Evolutionary conservation across 352 stramenopile genomes (phyloP), one percentile per base, ranked within the genome.

Genomic region (Globisporangium sylvaticum): DNA sequence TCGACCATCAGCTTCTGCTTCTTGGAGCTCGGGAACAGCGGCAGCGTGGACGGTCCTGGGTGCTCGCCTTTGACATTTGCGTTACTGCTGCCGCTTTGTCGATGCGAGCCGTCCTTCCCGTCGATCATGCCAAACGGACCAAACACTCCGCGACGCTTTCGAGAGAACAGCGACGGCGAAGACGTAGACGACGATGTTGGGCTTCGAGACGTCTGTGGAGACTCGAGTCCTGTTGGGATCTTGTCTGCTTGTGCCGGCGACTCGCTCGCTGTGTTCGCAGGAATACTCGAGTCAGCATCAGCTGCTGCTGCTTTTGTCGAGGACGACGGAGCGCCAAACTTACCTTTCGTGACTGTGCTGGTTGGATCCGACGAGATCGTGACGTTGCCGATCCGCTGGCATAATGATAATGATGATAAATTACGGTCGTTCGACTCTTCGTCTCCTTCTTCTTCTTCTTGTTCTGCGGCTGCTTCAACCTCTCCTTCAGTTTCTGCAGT

Each of bases 361-460:
- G 29, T 27, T 39, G 18, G 52, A 25, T 66, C 64, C 1, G 81
- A 76, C 4, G 87, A 95, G 34, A 95, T 95, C 4, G 83, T 85
- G 10, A 92, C 84, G 34, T 93, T 84, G 50, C 79, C 83, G 37
- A 95, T 95, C 1, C 81, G 80, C 63, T 95, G 78, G 65, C 79
- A 88, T 39, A 94, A 67, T 42, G 87, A 90, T 37, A 92, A 62
- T 5, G 83, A 85, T 55, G 78, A 76, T 66, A 79, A 73, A 37
- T 64, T 64, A 31, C 39, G 44, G 37, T 76, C 71, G 12, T 61
- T 71, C 39, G 68, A 25, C 15, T 4, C 18, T 22, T 37, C 58
- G 3, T 24, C 52, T 14, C 42, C 46, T 20, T 37, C 65, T 34
- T 22, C 52, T 25, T 31, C 62, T 27, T 8, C 44, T 29, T 44